phyloP scores from a whole-genome alignment of 495 filamentous ascomycete genomes.

The Extremus antarcticus region DNA sequence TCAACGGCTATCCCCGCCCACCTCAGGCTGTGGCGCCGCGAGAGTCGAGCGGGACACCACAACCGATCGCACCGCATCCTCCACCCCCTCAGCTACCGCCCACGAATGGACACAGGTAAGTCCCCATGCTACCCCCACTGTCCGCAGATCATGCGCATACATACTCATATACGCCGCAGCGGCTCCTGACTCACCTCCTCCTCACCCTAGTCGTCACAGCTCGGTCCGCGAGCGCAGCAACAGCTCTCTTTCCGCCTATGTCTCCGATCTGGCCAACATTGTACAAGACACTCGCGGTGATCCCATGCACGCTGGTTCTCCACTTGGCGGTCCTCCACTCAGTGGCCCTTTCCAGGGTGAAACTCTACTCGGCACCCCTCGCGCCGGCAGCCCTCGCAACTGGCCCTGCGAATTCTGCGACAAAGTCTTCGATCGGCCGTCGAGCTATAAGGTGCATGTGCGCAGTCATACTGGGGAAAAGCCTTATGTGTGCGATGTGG shows the following conservation, averaged over 20 bases:
- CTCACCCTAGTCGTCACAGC: not conserved
- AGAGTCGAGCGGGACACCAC: conserved; percentile 10
- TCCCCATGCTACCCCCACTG: not conserved
- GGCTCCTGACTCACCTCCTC: not conserved
- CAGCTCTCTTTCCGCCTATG: not conserved
- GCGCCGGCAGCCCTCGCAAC: not conserved
- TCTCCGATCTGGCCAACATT: no score
- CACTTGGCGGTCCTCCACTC: no score
- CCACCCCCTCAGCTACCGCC: not conserved
- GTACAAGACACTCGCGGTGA: no score
- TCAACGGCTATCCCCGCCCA: conserved; percentile 9
- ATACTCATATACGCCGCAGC: not conserved
- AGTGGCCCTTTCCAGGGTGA: no score
- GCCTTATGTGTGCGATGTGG: not conserved
- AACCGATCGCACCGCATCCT: not conserved
- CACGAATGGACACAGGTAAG: conserved; percentile 3
- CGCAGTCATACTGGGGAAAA: not conserved
- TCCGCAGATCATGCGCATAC: not conserved
- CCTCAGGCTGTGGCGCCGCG: not conserved
- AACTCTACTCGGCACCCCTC: no score
- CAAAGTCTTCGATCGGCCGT: not conserved
- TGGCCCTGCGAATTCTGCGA: not conserved
- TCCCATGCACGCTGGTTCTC: no score
- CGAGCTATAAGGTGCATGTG: not conserved
- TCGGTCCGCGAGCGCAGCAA: not conserved